phyloP scores from a whole-genome alignment of 2,329 filamentous ascomycete genomes.

The Neonectria sp. region DNA sequence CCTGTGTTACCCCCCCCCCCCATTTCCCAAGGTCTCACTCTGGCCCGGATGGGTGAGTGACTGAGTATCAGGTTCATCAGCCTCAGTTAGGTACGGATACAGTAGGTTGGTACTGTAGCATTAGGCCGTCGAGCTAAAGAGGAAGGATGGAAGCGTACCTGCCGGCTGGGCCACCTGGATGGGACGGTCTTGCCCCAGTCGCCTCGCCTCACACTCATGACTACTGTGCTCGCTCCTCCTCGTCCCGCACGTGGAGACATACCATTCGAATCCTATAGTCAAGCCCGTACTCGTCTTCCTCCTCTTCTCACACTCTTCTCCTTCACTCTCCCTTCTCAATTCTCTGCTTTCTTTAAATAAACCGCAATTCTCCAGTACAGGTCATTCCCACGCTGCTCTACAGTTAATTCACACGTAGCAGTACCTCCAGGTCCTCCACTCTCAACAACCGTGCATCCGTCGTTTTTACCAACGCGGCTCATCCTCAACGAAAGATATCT shows the following conservation, averaged over 20 bases:
- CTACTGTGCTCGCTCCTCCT: constrained; percentile 3
- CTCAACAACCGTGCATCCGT: constrained; percentile 10
- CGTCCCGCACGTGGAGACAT: constrained; percentile 25
- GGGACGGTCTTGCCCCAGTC: constrained; percentile 19
- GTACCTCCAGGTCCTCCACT: constrained; percentile 1
- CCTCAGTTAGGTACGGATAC: not conserved
- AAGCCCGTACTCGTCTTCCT: constrained; percentile 16
- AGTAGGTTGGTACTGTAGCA: not conserved
- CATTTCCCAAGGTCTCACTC: constrained; percentile 5
- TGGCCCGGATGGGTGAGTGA: not conserved
- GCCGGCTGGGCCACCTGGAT: constrained; percentile 6
- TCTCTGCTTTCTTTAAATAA: constrained; percentile 8
- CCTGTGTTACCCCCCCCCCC: not conserved
- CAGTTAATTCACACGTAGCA: not conserved
- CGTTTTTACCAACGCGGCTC: not conserved
- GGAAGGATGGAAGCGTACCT: not conserved
- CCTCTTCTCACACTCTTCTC: constrained; percentile 4
- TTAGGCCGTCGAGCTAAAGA: not conserved
- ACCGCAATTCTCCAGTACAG: not conserved
- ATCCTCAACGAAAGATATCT: constrained; percentile 5
- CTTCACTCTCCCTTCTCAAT: constrained; percentile 19
- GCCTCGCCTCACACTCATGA: constrained; percentile 16
- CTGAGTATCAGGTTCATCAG: not conserved
- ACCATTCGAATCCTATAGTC: constrained; percentile 9
- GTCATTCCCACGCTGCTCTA: not conserved